phyloP scores from a whole-genome alignment of 73 alveolate species.

The Halteria grandinella region DNA sequence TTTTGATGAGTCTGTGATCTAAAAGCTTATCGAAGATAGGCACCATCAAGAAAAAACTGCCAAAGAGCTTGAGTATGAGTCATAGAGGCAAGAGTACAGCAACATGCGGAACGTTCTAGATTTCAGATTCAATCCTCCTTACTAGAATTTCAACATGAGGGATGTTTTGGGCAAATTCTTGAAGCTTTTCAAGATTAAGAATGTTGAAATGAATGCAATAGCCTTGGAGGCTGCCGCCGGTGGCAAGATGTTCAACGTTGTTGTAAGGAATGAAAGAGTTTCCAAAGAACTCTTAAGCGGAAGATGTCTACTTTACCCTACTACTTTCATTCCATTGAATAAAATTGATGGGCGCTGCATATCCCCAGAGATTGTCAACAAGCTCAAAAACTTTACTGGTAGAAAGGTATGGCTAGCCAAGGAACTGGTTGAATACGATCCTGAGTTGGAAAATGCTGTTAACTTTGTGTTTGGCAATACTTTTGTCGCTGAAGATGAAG shows the following conservation, averaged over 20 bases:
- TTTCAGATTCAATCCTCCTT: constrained; percentile 82
- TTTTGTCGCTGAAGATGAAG: constrained; percentile 86
- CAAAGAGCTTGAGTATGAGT: constrained; percentile 56
- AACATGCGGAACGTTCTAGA: constrained; percentile 53
- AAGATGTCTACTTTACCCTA: constrained; percentile 71
- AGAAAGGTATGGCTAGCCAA: constrained; percentile 85
- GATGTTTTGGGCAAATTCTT: constrained; percentile 92
- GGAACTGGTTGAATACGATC: constrained; percentile 83
- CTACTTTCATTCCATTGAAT: constrained; percentile 83
- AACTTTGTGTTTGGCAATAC: constrained; percentile 89
- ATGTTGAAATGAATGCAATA: constrained; percentile 70
- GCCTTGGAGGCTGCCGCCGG: constrained; percentile 95
- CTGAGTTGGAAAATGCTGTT: constrained; percentile 85
- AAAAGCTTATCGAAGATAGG: constrained; percentile 27
- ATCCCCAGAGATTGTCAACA: constrained; percentile 21
- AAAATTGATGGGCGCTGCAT: constrained; percentile 51
- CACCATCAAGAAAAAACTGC: not conserved
- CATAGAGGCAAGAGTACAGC: constrained; percentile 43
- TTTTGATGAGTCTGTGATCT: constrained; percentile 44
- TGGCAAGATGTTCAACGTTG: constrained; percentile 84
- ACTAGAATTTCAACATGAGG: constrained; percentile 81
- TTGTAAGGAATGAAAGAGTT: constrained; percentile 88
- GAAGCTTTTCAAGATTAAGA: constrained; percentile 88
- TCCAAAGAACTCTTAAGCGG: constrained; percentile 77
- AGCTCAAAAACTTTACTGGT: constrained; percentile 36